Percentiles rank a stretch among this genome's conserved stretches.
Conservation (phyloP, 2,329 filamentous ascomycete species). For the Leptographium lundbergii region DNA sequence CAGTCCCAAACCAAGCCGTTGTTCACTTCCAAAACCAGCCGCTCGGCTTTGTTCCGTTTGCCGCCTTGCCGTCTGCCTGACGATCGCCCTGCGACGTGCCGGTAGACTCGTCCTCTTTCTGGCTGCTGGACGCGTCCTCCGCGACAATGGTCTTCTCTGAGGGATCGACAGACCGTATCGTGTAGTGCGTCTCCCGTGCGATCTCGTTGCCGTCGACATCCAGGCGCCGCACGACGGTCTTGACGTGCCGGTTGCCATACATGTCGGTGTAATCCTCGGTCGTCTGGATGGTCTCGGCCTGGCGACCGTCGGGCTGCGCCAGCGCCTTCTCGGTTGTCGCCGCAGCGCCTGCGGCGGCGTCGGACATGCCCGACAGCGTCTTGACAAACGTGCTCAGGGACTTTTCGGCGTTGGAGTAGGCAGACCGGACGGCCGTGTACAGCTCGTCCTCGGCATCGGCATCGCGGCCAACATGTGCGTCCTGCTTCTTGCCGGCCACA, state of each 20-base stretch:
- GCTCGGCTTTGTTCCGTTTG: slow-evolving; percentile 11
- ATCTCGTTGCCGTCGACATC: slow-evolving; percentile 30
- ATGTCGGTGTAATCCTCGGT: slow-evolving; percentile 30
- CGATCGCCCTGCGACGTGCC: slow-evolving; percentile 2
- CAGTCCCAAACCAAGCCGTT: not conserved
- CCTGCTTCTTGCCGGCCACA: not conserved
- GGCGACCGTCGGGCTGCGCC: not conserved
- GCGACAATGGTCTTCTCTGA: not conserved
- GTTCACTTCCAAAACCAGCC: slow-evolving; percentile 30
- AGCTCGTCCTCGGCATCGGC: slow-evolving; percentile 28
- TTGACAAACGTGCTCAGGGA: slow-evolving; percentile 29
- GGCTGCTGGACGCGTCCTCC: not conserved
- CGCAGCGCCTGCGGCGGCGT: not conserved
- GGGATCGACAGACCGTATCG: slow-evolving; percentile 7
- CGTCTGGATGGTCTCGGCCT: slow-evolving; percentile 19
- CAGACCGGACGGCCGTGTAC: slow-evolving; percentile 25
- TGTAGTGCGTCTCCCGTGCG: slow-evolving; percentile 20
- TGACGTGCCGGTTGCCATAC: slow-evolving; percentile 29
- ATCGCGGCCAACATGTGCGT: slow-evolving; percentile 8
- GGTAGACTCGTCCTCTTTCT: not conserved
- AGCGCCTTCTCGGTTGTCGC: not conserved
- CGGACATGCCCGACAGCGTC: slow-evolving; percentile 13
- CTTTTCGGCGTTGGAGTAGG: slow-evolving; percentile 23
- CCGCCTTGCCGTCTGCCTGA: slow-evolving; percentile 3
- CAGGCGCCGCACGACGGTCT: slow-evolving; percentile 25